Base-by-base conservation (phyloP, 2,329 filamentous ascomycete genomes). In the Pseudocercospora eumusae region DNA sequence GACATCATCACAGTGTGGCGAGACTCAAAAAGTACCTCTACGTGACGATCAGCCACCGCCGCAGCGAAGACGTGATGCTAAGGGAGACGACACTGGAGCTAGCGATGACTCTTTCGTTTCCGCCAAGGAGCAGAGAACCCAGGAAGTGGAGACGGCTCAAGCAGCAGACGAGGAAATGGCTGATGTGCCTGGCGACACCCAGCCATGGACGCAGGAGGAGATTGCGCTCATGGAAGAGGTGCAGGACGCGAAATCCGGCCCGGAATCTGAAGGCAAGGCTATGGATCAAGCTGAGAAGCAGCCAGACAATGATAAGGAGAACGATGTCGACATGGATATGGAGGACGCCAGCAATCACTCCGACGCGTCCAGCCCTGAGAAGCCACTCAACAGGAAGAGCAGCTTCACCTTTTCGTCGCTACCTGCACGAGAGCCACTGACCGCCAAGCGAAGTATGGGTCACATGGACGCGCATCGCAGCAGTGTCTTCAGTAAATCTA, bases 361-460 rank as follows among this genome's bases (percentile, higher is more conserved):
- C 8, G 68, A 70, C 40, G 59, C 80, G 0, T 91, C 90, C 0
- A 93, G 89, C 68, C 90, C 90, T 0, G 86, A 90, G 54, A 84
- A 91, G 68, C 89, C 89, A 1, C 81, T 91, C 28, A 84, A 96
- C 68, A 88, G 93, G 63, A 98, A 98, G 81, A 96, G 93, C 77
- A 98, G 93, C 74, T 83, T 99, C 63, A 96, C 90, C 62, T 98
- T 99, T 78, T 92, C 95, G 40, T 92, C 95, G 18, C 82, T 99
- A 11, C 95, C 95, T 28, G 93, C 93, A 2, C 86, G 95, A 64
- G 93, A 98, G 72, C 93, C 93, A 36, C 81, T 98, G 57, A 86
- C 87, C 31, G 86, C 85, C 15, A 96, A 96, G 75, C 93, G 93
- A 78, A 96, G 90, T 74, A 86, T 92, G 71, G 92, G 83, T 71